Conservation (phyloP, 371 early-diverging fungal genomes). For the Mucor indicus region DNA sequence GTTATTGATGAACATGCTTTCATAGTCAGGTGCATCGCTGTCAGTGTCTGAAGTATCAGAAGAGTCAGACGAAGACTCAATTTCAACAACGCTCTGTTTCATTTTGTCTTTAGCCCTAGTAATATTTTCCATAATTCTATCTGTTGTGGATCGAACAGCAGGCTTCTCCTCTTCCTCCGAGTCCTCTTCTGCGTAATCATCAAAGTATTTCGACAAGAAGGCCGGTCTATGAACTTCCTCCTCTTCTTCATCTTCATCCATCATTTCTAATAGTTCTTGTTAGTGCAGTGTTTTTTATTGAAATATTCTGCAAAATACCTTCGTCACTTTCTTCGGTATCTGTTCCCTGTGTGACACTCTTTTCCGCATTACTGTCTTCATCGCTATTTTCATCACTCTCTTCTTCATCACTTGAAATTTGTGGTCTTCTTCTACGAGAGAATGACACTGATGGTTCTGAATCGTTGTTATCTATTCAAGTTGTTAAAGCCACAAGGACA, state of each 20-base stretch:
- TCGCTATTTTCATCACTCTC: not conserved
- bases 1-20: not conserved
- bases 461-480: too few species aligned
- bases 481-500: not conserved
- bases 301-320: not conserved
- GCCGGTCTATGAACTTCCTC: not conserved
- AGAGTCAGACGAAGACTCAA: not conserved
- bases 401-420: not conserved
- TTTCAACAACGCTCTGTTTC: not conserved
- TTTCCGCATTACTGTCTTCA: too few species aligned
- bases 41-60: too few species aligned
- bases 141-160: not conserved
- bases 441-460: too few species aligned
- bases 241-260: not conserved
- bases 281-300: not conserved
- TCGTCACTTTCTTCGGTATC: not conserved
- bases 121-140: not conserved
- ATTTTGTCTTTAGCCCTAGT: not conserved
- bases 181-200: constrained; percentile 4
- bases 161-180: not conserved
- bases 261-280: not conserved
- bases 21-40: constrained; percentile 2
- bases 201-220: not conserved
- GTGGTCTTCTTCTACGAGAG: not conserved
- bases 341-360: not conserved